These are phyloP conservation scores for Paxillus involutus DNA, from an alignment of 768 basidiomycete species.

Conservation along the genomic window DNA sequence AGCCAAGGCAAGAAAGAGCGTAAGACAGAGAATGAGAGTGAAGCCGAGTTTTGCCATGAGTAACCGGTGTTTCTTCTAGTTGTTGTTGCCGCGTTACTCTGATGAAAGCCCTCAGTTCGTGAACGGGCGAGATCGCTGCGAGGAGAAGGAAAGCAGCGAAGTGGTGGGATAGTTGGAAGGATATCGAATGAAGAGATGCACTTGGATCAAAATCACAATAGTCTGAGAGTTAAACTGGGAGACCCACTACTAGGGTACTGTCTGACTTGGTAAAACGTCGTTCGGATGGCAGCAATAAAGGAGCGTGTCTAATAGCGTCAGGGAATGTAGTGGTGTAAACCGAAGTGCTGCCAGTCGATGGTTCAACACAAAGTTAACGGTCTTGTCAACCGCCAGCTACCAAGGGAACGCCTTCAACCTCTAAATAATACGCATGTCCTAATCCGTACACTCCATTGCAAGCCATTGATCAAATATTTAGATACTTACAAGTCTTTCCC, in stretches of 20 bases:
- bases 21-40: conserved; percentile 63
- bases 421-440: conserved; percentile 2
- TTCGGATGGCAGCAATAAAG: conserved; percentile 1
- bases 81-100: not conserved
- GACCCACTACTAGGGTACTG: not conserved
- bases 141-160: not conserved
- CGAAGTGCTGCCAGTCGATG: not conserved
- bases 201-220: not conserved
- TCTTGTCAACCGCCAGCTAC: conserved; percentile 20
- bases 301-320: conserved; percentile 15
- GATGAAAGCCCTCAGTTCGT: not conserved
- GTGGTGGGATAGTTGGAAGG: not conserved
- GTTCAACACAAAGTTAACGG: not conserved
- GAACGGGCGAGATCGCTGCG: not conserved
- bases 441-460: conserved; percentile 8
- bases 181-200: not conserved
- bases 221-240: not conserved
- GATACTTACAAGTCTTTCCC: not conserved
- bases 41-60: conserved; percentile 56
- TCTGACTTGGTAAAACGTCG: not conserved
- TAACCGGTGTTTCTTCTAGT: conserved; percentile 16
- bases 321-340: conserved; percentile 10
- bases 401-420: conserved; percentile 13
- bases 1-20: conserved; percentile 51
- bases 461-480: conserved; percentile 3